These are phyloP conservation scores for Rhodotorula sphaerocarpa DNA, from an alignment of 768 basidiomycete genomes.

Conservation along the genomic window DNA sequence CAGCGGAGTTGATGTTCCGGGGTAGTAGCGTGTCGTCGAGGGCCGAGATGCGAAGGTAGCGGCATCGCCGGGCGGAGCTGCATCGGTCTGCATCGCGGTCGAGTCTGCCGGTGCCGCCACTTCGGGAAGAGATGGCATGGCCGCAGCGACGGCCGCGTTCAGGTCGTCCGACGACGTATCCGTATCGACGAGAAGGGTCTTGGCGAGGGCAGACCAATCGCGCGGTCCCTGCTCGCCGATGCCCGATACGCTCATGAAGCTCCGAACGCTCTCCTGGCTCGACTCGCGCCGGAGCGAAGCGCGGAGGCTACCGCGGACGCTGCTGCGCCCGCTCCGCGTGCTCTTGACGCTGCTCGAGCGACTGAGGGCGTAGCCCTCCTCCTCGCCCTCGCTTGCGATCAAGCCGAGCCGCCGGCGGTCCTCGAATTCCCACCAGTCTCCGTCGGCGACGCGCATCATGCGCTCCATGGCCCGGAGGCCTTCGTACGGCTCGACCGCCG, in stretches of 20 bases:
- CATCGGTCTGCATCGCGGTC: too few relatives aligned
- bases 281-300: neutral
- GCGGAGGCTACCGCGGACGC: neutral
- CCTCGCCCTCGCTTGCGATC: conserved; percentile 15
- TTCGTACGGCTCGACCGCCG: conserved; percentile 45
- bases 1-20: conserved; percentile 9
- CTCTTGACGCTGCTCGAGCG: conserved; percentile 16
- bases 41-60: neutral
- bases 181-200: conserved; percentile 9
- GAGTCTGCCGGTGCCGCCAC: too few relatives aligned
- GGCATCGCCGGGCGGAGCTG: too few relatives aligned
- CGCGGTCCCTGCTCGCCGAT: neutral
- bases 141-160: too few relatives aligned
- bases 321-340: neutral
- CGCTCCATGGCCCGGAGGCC: conserved; percentile 43
- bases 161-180: neutral
- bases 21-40: conserved; percentile 1
- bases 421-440: conserved; percentile 46
- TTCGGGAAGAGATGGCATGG: too few relatives aligned
- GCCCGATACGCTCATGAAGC: conserved; percentile 3
- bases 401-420: conserved; percentile 40
- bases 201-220: conserved; percentile 3
- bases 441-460: conserved; percentile 44
- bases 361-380: neutral
- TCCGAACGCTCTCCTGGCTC: conserved; percentile 18